Conservation (phyloP, 352 stramenopile genomes). For the Globisporangium paroecandrum region DNA sequence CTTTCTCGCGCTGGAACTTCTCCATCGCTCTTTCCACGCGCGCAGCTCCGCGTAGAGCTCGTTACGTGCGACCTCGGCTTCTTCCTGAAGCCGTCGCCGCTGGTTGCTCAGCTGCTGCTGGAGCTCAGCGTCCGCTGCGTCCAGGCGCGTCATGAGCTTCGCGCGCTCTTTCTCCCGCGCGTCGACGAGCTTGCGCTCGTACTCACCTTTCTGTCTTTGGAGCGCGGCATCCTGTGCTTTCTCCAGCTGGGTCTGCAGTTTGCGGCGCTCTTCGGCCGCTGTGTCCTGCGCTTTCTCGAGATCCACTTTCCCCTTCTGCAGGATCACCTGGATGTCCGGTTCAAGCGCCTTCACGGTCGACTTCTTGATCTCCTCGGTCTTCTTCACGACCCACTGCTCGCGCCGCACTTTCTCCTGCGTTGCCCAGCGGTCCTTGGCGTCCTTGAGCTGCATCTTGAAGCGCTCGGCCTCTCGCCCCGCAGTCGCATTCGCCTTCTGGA, state of each 20-base stretch:
- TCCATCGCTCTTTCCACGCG: slow-evolving; percentile 28
- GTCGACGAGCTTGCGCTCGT: slow-evolving; percentile 65
- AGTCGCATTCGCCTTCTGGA: slow-evolving; percentile 50
- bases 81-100: slow-evolving; percentile 65
- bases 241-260: slow-evolving; percentile 48
- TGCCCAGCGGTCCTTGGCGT: slow-evolving; percentile 71
- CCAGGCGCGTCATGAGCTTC: slow-evolving; percentile 69
- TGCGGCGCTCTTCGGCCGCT: slow-evolving; percentile 53
- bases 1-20: slow-evolving; percentile 59
- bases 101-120: slow-evolving; percentile 76
- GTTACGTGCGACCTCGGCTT: slow-evolving; percentile 55
- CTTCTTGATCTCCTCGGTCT: slow-evolving; percentile 87
- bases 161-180: slow-evolving; percentile 69
- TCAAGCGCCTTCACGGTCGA: slow-evolving; percentile 73
- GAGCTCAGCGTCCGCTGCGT: slow-evolving; percentile 70
- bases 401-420: slow-evolving; percentile 64
- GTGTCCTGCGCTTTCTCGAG: slow-evolving; percentile 57
- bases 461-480: slow-evolving; percentile 46
- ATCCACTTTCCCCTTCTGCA: slow-evolving; percentile 70
- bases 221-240: slow-evolving; percentile 53
- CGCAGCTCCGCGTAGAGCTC: slow-evolving; percentile 56
- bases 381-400: slow-evolving; percentile 80
- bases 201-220: slow-evolving; percentile 63
- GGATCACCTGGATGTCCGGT: slow-evolving; percentile 77
- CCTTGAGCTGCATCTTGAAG: slow-evolving; percentile 73